These are phyloP conservation scores for Polyporus arcularius DNA, from an alignment of 768 basidiomycete species.

Conservation along the genomic window DNA sequence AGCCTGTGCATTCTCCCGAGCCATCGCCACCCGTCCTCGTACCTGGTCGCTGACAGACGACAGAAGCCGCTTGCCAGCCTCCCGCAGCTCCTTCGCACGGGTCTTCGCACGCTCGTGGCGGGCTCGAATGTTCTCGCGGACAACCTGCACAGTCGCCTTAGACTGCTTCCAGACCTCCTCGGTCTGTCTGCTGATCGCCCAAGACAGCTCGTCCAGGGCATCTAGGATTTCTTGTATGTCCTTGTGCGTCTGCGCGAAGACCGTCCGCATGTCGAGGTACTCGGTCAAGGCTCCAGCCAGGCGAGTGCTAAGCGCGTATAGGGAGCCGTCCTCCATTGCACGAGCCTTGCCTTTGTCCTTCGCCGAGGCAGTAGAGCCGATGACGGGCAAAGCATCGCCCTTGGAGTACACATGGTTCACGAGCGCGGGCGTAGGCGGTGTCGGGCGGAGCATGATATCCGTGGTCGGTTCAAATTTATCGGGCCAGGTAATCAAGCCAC, in stretches of 20 bases:
- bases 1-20: constrained; percentile 30
- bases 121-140: constrained; percentile 26
- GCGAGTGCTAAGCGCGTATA: constrained; percentile 27
- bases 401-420: constrained; percentile 12
- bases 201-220: constrained; percentile 28
- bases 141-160: constrained; percentile 9
- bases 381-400: constrained; percentile 8
- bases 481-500: constrained; percentile 31
- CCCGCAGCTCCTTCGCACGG: constrained; percentile 30
- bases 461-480: constrained; percentile 24
- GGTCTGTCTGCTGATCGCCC: constrained; percentile 27
- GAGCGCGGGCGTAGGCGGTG: constrained; percentile 18
- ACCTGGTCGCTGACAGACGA: constrained; percentile 27
- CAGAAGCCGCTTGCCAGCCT: constrained; percentile 30
- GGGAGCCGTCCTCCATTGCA: constrained; percentile 16
- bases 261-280: constrained; percentile 22
- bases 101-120: constrained; percentile 31
- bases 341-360: constrained; percentile 28
- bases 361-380: constrained; percentile 9
- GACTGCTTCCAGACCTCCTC: constrained; percentile 18
- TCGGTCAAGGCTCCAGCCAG: constrained; percentile 28
- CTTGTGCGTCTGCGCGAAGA: constrained; percentile 11
- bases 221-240: constrained; percentile 31
- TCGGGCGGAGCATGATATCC: constrained; percentile 29
- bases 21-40: constrained; percentile 24